Percentiles rank a stretch among this genome's conserved stretches.
Evolutionary conservation across 305 asterid genomes (phyloP).

Genomic region (Fraxinus dipetala): DNA sequence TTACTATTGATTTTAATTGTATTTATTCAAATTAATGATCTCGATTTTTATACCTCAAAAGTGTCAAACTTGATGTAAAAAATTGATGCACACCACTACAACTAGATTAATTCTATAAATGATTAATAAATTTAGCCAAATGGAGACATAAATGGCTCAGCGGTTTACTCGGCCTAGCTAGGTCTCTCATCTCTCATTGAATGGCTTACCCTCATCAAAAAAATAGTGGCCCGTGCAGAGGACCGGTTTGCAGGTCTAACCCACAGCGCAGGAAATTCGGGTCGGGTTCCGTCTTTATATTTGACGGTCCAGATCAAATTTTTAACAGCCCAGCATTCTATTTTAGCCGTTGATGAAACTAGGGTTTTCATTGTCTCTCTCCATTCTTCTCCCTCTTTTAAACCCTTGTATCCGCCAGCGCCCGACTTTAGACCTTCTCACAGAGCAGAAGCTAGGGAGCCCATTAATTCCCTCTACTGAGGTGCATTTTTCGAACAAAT

Average conservation of each 20-base stretch:
- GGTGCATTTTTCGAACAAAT: not conserved
- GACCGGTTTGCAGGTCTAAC: not conserved
- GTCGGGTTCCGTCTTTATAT: not conserved
- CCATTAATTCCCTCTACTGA: not conserved
- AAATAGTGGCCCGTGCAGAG: not conserved
- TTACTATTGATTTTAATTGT: too few species aligned
- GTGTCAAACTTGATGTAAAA: too few species aligned
- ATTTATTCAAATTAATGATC: too few species aligned
- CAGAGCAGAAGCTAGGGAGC: not conserved
- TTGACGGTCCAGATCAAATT: not conserved
- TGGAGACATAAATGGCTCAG: not conserved
- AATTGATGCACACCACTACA: too few species aligned
- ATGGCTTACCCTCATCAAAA: not conserved
- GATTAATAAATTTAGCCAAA: not conserved
- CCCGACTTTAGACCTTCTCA: not conserved
- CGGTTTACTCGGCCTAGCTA: not conserved
- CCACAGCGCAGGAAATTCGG: not conserved
- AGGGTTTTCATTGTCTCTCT: not conserved
- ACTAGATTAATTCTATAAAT: too few species aligned
- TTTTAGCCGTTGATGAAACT: not conserved
- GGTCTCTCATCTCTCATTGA: not conserved
- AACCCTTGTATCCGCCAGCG: not conserved
- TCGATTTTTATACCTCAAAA: too few species aligned
- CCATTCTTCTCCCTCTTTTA: not conserved
- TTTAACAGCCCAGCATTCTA: not conserved